A percentile compares a stretch with the other conserved stretches of the same genome.
Conservation (phyloP, 1,139 yeast species). For the Pichia sp. region DNA sequence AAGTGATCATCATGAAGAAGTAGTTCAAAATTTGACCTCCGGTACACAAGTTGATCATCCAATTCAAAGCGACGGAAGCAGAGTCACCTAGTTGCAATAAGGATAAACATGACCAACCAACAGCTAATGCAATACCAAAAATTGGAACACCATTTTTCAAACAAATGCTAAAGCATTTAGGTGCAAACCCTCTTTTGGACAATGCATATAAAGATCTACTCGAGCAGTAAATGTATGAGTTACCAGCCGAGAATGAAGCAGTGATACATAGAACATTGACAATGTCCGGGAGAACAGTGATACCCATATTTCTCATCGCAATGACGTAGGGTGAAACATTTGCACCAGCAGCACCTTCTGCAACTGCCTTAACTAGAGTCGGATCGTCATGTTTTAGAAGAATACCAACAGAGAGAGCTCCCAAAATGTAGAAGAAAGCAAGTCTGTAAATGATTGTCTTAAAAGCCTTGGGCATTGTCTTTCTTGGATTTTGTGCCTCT, state of each 20-base stretch:
- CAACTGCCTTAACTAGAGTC: conserved; percentile 14
- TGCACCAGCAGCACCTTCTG: conserved; percentile 23
- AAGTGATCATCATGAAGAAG: conserved; percentile 40
- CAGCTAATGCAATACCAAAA: conserved; percentile 25
- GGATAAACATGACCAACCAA: conserved; percentile 31
- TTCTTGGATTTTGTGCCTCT: conserved; percentile 42
- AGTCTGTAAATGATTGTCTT: conserved; percentile 16
- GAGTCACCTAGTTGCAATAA: conserved; percentile 33
- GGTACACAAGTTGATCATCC: conserved; percentile 44
- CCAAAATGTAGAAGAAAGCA: conserved; percentile 34
- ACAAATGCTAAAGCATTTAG: conserved; percentile 27
- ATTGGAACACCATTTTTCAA: conserved; percentile 32
- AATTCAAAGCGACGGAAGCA: conserved; percentile 37
- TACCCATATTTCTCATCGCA: conserved; percentile 20
- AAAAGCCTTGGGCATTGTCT: conserved; percentile 44
- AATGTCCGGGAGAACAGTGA: conserved; percentile 27
- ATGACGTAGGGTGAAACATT: conserved; percentile 24
- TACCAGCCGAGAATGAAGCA: conserved; percentile 35
- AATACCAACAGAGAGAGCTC: conserved; percentile 21
- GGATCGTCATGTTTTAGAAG: conserved; percentile 19
- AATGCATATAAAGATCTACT: conserved; percentile 33
- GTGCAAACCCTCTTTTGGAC: conserved; percentile 32
- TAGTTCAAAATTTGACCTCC: conserved; percentile 44
- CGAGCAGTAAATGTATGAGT: conserved; percentile 33
- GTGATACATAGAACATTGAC: conserved; percentile 29